These are phyloP conservation scores for Tilletiopsis washingtonensis DNA, from an alignment of 1,284 basidiomycete species.

Conservation along the genomic window DNA sequence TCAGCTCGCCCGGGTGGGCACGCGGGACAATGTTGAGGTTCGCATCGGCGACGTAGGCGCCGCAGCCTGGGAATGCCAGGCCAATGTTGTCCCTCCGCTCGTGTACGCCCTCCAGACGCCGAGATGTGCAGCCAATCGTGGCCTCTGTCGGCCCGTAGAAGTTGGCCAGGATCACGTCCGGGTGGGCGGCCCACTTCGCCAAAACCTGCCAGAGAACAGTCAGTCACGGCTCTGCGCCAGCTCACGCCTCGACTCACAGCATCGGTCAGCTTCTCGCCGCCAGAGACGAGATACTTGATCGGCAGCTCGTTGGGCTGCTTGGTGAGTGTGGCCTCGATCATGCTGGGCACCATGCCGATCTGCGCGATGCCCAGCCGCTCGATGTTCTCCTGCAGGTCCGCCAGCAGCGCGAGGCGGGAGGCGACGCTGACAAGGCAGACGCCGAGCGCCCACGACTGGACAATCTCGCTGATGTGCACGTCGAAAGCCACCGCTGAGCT, in stretches of 20 bases:
- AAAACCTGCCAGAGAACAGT: background rate
- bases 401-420: constrained; percentile 27
- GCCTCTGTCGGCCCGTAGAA: constrained; percentile 44
- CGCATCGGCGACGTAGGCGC: constrained; percentile 11
- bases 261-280: constrained; percentile 9
- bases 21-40: constrained; percentile 4
- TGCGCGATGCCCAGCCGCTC: constrained; percentile 31
- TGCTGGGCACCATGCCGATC: constrained; percentile 38
- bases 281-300: background rate
- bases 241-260: background rate
- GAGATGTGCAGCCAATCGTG: constrained; percentile 39
- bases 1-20: constrained; percentile 39
- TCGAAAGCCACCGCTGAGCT: constrained; percentile 32
- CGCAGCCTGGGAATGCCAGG: constrained; percentile 15
- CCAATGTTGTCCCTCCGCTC: constrained; percentile 21
- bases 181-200: constrained; percentile 5
- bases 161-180: constrained; percentile 20
- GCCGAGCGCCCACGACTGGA: constrained; percentile 37
- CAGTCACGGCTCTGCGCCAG: background rate
- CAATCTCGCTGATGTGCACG: constrained; percentile 44
- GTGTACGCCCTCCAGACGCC: background rate
- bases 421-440: constrained; percentile 33
- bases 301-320: constrained; percentile 2
- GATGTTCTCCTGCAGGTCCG: constrained; percentile 34
- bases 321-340: constrained; percentile 12